phyloP scores from a whole-genome alignment of 179 eudicot species.

The Beta corolliflora region DNA sequence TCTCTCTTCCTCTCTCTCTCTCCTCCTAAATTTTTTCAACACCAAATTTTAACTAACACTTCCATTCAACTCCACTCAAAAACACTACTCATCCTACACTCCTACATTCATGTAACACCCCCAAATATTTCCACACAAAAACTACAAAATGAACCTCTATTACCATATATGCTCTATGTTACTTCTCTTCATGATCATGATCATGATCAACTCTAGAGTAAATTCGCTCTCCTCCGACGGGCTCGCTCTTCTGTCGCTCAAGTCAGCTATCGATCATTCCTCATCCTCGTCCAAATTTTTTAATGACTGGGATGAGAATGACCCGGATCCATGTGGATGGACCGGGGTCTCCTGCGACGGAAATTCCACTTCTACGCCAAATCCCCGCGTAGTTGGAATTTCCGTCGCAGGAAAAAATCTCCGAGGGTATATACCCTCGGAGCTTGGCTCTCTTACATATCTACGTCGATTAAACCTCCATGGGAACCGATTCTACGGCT shows the following conservation, averaged over 20 bases:
- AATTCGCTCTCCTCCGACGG: constrained; percentile 67
- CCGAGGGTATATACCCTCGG: constrained; percentile 86
- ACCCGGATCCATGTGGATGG: constrained; percentile 72
- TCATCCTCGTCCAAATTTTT: constrained; percentile 42
- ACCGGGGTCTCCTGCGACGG: constrained; percentile 68
- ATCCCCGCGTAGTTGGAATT: constrained; percentile 61
- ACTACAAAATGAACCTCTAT: background rate
- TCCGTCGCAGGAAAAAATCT: constrained; percentile 62
- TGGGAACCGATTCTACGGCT: constrained; percentile 58
- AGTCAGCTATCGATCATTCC: constrained; percentile 66
- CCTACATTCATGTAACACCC: background rate
- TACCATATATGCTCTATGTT: background rate
- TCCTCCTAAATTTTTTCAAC: background rate
- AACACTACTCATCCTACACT: background rate
- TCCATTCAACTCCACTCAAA: background rate
- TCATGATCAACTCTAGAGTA: background rate
- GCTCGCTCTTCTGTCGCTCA: constrained; percentile 76
- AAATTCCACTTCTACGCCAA: constrained; percentile 29
- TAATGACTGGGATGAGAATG: constrained; percentile 69
- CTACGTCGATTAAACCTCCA: constrained; percentile 84
- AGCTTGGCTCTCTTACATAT: constrained; percentile 59
- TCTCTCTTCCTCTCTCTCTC: constrained; percentile 13
- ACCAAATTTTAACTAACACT: background rate
- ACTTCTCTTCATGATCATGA: background rate
- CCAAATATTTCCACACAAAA: background rate